A percentile compares a stretch with the other conserved stretches of the same genome.
Evolutionary conservation across 169 alveolate species (phyloP).

Genomic region (Prorocentrum cordatum): DNA sequence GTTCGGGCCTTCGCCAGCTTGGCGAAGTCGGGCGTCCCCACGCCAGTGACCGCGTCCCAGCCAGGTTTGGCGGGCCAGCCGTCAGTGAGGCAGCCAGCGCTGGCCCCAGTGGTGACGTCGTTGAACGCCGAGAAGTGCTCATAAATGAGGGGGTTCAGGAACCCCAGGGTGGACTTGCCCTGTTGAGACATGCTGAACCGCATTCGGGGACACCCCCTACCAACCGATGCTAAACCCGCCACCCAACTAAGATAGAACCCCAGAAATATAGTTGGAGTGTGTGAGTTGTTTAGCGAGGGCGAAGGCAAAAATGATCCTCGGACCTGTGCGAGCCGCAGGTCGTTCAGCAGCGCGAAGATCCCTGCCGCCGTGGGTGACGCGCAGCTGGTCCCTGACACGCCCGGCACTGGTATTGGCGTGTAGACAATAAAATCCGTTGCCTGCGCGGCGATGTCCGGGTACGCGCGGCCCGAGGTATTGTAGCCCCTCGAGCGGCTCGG

Average conservation of each 20-base stretch:
- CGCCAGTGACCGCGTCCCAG: constrained; percentile 13
- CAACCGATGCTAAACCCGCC: too few species aligned
- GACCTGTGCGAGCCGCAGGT: constrained; percentile 5
- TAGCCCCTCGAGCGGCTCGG: not conserved
- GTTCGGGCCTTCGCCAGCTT: too few species aligned
- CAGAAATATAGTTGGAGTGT: too few species aligned
- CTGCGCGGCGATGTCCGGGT: not conserved
- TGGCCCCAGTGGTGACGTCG: not conserved
- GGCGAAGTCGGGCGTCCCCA: too few species aligned
- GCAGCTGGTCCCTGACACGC: constrained; percentile 7
- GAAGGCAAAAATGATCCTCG: too few species aligned
- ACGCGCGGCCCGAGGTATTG: not conserved
- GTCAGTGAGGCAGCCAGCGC: not conserved
- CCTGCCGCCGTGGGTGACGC: constrained; percentile 19
- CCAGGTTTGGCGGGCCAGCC: constrained; percentile 24
- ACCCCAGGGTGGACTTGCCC: constrained; percentile 1
- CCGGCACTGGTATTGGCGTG: not conserved
- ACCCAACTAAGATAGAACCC: too few species aligned
- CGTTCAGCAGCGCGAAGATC: not conserved
- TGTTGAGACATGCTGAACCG: not conserved
- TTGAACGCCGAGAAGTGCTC: not conserved
- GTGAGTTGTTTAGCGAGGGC: too few species aligned
- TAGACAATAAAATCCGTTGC: not conserved
- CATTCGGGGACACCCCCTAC: too few species aligned
- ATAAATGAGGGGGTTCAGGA: constrained; percentile 18